Evolutionary conservation across 1,284 basidiomycete species (phyloP), one percentile per base, ranked within the genome.

Genomic region (Hymenochaete sp.): DNA sequence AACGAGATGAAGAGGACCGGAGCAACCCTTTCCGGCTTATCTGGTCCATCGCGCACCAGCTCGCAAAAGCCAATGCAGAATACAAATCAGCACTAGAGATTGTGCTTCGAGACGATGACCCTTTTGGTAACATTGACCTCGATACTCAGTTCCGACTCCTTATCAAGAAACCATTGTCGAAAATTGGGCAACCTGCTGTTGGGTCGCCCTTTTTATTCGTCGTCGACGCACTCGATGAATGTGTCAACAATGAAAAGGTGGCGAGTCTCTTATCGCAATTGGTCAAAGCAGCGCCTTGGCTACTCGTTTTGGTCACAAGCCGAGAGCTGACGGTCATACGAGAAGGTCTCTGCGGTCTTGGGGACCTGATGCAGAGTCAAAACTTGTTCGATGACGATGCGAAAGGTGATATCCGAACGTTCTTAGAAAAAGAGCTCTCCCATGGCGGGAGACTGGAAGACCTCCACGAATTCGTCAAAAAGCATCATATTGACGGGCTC

Each of bases 1-100:
- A 53, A 18, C 38, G 52, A 19, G 41, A 45, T 39, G 26, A 52
- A 24, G 24, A 38, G n/a, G 25, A 31, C 14, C 31, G 14, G 13
- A 35, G 32, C 21, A 19, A 11, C 24, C 42, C 42, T 3, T 5
- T 11, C 1, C 11, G 33, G 9, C 33, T 44, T 10, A 19, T 44
- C 22, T 8, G n/a, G 13, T 25, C 42, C 10, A 10, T 44, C n/a
- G 35, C 33, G 4, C 38, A 44, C n/a, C 19, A 36, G 9, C 42
- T 44, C 10, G 33, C 42, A 14, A 8, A 36, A n/a, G 10, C 9
- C 8, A 13, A 9, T 13, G 7, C n/a, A 21, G 4, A 10, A 4
- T 45, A 26, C 24, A 8, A 25, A 4, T 16, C 27, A 9, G 33
- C 18, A 11, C 6, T 45, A 8, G n/a, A 14, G 6, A 13, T 8